These are phyloP conservation scores for Huiozyma naganishii DNA, from an alignment of 805 yeast species.

Conservation along the genomic window DNA sequence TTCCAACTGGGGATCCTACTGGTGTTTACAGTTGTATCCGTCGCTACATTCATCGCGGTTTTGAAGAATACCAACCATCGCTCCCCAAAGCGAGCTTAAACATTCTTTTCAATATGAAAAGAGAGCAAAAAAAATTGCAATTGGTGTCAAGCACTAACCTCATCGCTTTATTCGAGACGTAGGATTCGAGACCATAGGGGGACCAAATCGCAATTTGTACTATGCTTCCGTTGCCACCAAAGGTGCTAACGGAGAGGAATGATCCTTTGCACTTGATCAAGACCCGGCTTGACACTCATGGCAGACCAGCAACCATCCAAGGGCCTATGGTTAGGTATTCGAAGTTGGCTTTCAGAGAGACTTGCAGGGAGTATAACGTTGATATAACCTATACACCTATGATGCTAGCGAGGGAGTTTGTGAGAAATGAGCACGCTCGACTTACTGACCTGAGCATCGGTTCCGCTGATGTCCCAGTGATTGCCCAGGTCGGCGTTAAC, in stretches of 20 bases:
- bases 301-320: constrained; percentile 51
- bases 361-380: constrained; percentile 58
- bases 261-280: constrained; percentile 43
- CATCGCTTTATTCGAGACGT: too few relatives aligned
- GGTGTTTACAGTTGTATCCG: constrained; percentile 12
- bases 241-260: constrained; percentile 33
- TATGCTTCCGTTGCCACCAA: constrained; percentile 1
- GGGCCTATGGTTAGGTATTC: constrained; percentile 99
- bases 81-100: too few relatives aligned
- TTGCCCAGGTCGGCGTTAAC: constrained; percentile 86
- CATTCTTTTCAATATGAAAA: too few relatives aligned
- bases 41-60: constrained; percentile 8
- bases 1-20: constrained; percentile 11
- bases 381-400: constrained; percentile 91
- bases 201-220: too few relatives aligned
- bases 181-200: too few relatives aligned
- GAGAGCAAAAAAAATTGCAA: too few relatives aligned
- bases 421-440: constrained; percentile 71
- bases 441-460: constrained; percentile 79
- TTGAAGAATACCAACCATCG: not conserved
- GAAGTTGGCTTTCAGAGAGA: constrained; percentile 80
- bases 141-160: too few relatives aligned
- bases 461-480: constrained; percentile 52
- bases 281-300: constrained; percentile 33
- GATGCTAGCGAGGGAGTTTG: constrained; percentile 94